phyloP scores from a whole-genome alignment of 176 grass and related monocot species.

The Oryza punctata region DNA sequence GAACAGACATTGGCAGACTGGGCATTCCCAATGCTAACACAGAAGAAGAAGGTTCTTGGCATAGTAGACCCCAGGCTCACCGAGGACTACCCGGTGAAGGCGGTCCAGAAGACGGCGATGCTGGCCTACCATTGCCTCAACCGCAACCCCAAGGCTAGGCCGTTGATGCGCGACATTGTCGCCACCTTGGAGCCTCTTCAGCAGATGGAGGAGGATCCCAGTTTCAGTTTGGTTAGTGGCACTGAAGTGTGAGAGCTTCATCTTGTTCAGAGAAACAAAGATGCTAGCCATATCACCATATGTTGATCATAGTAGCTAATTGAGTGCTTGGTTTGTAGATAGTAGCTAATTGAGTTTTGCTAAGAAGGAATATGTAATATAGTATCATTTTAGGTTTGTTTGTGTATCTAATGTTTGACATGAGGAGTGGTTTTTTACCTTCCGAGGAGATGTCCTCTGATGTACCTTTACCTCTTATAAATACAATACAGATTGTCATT shows the following conservation, averaged over 20 bases:
- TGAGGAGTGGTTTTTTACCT: too few species aligned
- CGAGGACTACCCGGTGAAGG: slow-evolving; percentile 70
- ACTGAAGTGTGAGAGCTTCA: slow-evolving; percentile 1
- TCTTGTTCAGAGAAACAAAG: not conserved
- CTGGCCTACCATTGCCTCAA: slow-evolving; percentile 81
- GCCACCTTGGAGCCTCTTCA: slow-evolving; percentile 71
- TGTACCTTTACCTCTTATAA: too few species aligned
- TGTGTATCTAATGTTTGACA: not conserved
- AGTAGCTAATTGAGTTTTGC: slow-evolving; percentile 22
- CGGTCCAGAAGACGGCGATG: slow-evolving; percentile 66
- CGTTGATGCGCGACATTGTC: slow-evolving; percentile 70
- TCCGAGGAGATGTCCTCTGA: too few species aligned
- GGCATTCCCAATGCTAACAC: slow-evolving; percentile 51
- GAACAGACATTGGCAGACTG: slow-evolving; percentile 80
- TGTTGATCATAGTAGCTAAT: not conserved
- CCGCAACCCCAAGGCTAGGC: slow-evolving; percentile 77
- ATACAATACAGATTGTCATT: too few species aligned
- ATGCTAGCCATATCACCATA: not conserved
- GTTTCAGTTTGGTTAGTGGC: not conserved
- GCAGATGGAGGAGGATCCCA: slow-evolving; percentile 21
- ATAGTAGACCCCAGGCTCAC: slow-evolving; percentile 65
- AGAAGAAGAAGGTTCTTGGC: slow-evolving; percentile 50
- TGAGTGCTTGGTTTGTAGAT: slow-evolving; percentile 25
- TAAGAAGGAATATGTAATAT: slow-evolving; percentile 9
- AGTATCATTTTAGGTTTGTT: not conserved